Evolutionary conservation across 2,329 filamentous ascomycete species (phyloP).

Genomic region (Aspergillus neoniger): DNA sequence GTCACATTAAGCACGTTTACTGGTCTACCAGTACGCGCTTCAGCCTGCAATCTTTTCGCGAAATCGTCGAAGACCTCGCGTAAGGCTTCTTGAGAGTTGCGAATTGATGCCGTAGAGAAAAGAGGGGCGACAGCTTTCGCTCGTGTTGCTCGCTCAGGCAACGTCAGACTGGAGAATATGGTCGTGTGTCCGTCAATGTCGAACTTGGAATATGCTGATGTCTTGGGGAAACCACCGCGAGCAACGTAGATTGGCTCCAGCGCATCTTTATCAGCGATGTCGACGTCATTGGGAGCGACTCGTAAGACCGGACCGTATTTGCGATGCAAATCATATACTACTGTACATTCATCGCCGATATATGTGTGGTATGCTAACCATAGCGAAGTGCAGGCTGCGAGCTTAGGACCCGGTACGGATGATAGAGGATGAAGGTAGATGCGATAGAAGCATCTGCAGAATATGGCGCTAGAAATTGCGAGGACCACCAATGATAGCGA

Average conservation of each 20-base stretch:
- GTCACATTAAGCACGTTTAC: conserved; percentile 50
- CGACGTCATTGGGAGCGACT: conserved; percentile 42
- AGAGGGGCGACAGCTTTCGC: conserved; percentile 55
- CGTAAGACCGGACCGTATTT: conserved; percentile 40
- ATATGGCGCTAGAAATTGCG: neutral
- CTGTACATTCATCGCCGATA: conserved; percentile 36
- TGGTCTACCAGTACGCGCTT: conserved; percentile 16
- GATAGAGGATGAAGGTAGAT: conserved; percentile 43
- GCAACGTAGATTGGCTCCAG: conserved; percentile 54
- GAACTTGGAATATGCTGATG: conserved; percentile 56
- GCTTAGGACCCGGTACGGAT: conserved; percentile 42
- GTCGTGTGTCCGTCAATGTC: conserved; percentile 58
- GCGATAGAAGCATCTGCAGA: conserved; percentile 31
- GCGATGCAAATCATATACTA: conserved; percentile 31
- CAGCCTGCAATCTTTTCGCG: conserved; percentile 21
- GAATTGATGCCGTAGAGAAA: conserved; percentile 40
- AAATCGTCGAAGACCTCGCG: conserved; percentile 25
- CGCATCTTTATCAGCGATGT: conserved; percentile 49
- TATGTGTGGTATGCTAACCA: conserved; percentile 36
- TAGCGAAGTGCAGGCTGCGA: conserved; percentile 35
- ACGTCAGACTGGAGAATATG: conserved; percentile 54
- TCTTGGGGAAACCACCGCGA: conserved; percentile 57
- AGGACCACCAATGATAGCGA: neutral
- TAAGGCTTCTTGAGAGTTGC: conserved; percentile 20
- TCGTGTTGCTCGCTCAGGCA: conserved; percentile 46